Percentiles rank a stretch among this genome's conserved stretches.
Evolutionary conservation across 306 rosid genomes (phyloP).

Genomic region (Vigna mungo): DNA sequence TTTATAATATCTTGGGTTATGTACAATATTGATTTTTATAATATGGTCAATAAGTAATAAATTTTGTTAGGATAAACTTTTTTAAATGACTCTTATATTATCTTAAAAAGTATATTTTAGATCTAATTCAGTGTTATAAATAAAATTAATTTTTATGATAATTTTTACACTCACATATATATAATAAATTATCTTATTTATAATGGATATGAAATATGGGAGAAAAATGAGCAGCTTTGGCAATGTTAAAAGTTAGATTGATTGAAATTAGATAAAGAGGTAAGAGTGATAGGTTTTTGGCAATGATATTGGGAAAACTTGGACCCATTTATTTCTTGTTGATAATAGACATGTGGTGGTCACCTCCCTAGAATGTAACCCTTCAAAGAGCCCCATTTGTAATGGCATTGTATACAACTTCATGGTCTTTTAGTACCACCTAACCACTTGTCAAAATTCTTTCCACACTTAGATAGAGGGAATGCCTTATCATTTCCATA

Average conservation of each 20-base stretch:
- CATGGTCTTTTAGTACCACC: not conserved
- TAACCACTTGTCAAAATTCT: slow-evolving; percentile 9
- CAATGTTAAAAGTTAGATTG: not conserved
- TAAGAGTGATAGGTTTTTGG: not conserved
- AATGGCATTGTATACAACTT: not conserved
- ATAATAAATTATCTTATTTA: too few relatives aligned
- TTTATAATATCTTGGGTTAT: too few relatives aligned
- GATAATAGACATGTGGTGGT: slow-evolving; percentile 13
- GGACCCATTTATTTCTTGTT: not conserved
- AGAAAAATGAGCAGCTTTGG: not conserved
- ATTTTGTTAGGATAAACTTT: too few relatives aligned
- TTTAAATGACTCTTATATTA: too few relatives aligned
- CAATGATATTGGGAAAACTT: not conserved
- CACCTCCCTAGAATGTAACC: slow-evolving; percentile 11
- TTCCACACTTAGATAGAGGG: slow-evolving; percentile 5
- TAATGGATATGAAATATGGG: too few relatives aligned
- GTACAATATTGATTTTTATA: too few relatives aligned
- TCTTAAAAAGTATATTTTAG: too few relatives aligned
- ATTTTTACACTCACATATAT: too few relatives aligned
- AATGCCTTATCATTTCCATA: not conserved
- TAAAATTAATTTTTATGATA: too few relatives aligned
- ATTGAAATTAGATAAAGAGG: too few relatives aligned
- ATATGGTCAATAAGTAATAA: too few relatives aligned
- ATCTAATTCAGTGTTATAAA: too few relatives aligned
- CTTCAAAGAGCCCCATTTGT: not conserved